Evolutionary conservation across 345 rosid species (phyloP).

Genomic region (Pistacia vera): DNA sequence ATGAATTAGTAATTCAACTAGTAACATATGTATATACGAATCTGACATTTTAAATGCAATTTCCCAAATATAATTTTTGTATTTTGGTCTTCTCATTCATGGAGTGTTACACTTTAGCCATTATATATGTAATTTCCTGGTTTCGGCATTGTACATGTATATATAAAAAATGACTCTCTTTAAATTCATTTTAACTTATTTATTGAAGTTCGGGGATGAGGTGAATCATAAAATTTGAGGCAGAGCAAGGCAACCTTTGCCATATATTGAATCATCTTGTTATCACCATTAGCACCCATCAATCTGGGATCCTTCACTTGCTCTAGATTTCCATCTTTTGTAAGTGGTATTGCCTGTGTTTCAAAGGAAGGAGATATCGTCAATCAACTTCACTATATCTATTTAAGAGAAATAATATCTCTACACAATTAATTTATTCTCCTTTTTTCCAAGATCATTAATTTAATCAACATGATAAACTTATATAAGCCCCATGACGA

Average conservation of each 20-base stretch:
- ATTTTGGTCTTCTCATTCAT: too few species aligned
- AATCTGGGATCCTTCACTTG: constrained; percentile 40
- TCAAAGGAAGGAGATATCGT: neutral
- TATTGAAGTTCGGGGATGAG: constrained; percentile 25
- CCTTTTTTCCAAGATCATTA: too few species aligned
- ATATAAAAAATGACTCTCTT: too few species aligned
- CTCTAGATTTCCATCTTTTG: constrained; percentile 24
- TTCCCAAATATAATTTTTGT: too few species aligned
- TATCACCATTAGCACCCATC: constrained; percentile 26
- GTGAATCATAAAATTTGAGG: constrained; percentile 25
- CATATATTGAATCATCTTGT: constrained; percentile 26
- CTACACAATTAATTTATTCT: too few species aligned
- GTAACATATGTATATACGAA: neutral
- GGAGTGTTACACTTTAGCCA: too few species aligned
- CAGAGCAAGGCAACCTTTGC: constrained; percentile 48
- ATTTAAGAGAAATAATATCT: too few species aligned
- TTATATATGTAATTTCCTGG: too few species aligned
- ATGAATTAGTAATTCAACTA: neutral
- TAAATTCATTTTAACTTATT: constrained; percentile 30
- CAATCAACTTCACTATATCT: neutral
- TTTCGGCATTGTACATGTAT: too few species aligned
- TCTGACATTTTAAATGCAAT: too few species aligned
- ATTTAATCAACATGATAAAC: too few species aligned
- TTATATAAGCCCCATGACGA: too few species aligned
- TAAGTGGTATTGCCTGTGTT: constrained; percentile 41